phyloP scores from a whole-genome alignment of 495 filamentous ascomycete genomes.

The Acidiella bohemica region DNA sequence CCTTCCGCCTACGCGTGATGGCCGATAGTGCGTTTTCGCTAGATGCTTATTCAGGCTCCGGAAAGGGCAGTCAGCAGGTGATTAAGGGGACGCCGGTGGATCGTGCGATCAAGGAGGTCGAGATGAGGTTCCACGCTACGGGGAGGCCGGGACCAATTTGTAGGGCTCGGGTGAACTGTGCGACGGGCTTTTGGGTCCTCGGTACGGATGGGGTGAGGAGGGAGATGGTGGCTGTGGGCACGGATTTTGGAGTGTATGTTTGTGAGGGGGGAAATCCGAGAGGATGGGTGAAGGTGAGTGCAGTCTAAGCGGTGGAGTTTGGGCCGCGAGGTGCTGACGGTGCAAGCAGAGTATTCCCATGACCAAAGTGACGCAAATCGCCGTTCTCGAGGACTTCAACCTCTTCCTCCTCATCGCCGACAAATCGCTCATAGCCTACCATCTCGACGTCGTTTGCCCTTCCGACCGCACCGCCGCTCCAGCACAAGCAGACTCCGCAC shows the following conservation, averaged over 20 bases:
- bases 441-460: conserved; percentile 78
- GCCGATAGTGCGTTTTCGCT: conserved; percentile 84
- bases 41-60: conserved; percentile 39
- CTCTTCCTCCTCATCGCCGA: conserved; percentile 83
- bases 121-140: conserved; percentile 50
- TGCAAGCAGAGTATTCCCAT: conserved; percentile 57
- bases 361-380: conserved; percentile 73
- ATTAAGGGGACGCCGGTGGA: conserved; percentile 87
- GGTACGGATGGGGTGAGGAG: conserved; percentile 85
- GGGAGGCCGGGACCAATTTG: conserved; percentile 65
- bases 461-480: conserved; percentile 51
- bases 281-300: conserved; percentile 68
- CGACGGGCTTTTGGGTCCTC: conserved; percentile 69
- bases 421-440: conserved; percentile 83
- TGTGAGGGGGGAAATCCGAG: conserved; percentile 74
- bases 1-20: conserved; percentile 82
- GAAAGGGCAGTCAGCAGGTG: conserved; percentile 33
- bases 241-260: conserved; percentile 85
- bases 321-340: too few species aligned
- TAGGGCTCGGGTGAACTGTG: conserved; percentile 76
- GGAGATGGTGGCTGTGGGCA: conserved; percentile 86
- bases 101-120: conserved; percentile 77
- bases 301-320: too few species aligned
- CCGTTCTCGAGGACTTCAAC: conserved; percentile 90
- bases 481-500: conserved; percentile 42